Evolutionary conservation across 1,284 basidiomycete genomes (phyloP).

Genomic region (Rhodotorula sp.): DNA sequence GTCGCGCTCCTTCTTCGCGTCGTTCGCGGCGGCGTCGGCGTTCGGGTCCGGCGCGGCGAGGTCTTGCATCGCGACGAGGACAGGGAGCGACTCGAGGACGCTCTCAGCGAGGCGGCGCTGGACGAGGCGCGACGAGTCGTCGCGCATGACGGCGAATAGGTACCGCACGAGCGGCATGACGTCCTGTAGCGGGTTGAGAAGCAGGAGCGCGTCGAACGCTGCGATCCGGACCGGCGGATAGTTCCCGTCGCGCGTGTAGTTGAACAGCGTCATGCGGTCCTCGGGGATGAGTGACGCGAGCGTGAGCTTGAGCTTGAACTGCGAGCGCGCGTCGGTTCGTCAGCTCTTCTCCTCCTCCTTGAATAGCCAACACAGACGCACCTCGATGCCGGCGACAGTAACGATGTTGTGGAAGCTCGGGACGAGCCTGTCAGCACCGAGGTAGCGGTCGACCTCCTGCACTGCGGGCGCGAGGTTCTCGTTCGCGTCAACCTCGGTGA

Average conservation of each 20-base stretch:
- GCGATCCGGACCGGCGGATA: constrained; percentile 86
- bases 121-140: constrained; percentile 79
- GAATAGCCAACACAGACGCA: constrained; percentile 51
- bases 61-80: constrained; percentile 86
- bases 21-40: constrained; percentile 21
- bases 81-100: constrained; percentile 81
- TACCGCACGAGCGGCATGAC: constrained; percentile 76
- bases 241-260: constrained; percentile 92
- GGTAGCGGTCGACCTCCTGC: constrained; percentile 83
- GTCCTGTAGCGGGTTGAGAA: constrained; percentile 67
- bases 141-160: constrained; percentile 81
- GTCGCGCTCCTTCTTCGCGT: constrained; percentile 33
- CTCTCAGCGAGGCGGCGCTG: constrained; percentile 83
- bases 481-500: constrained; percentile 65
- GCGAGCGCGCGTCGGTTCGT: background rate
- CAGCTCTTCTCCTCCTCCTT: background rate
- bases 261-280: constrained; percentile 79
- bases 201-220: constrained; percentile 90
- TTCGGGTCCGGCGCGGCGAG: constrained; percentile 57
- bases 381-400: constrained; percentile 84
- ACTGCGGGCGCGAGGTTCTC: constrained; percentile 70
- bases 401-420: constrained; percentile 94
- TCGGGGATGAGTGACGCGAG: constrained; percentile 78
- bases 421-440: constrained; percentile 91
- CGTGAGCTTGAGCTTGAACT: constrained; percentile 81